Evolutionary conservation across 2,329 filamentous ascomycete genomes (phyloP), one percentile per base, ranked within the genome.

Genomic region (Pseudomassariella vexata): DNA sequence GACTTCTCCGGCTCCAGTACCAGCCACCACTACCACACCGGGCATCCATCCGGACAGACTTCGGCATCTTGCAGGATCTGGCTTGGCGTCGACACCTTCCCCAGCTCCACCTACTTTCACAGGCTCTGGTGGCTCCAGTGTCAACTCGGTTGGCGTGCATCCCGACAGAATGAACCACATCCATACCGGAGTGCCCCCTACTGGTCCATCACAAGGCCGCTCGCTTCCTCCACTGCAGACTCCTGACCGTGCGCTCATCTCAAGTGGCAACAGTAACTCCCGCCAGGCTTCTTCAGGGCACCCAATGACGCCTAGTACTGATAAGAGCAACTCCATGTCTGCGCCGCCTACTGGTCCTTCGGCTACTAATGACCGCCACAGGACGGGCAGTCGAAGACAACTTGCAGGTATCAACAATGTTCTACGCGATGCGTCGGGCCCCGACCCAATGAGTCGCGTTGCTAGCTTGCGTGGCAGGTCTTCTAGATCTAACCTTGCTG

Each of bases 371-470:
- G 53, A 57, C 28, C 50, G 57, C 18, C 56, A 49, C 41, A 44
- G 64, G 33, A 52, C 52, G 28, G 51, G 68, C 19, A 61, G 66
- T 12, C 59, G 65, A 37, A 62, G 75, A 36, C 73, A 79, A 44
- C 58, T 81, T 19, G 68, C 68, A 9, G 69, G 71, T 27, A 79
- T 82, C 37, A 76, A 79, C 43, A 76, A 57, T 39, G 73, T 67
- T 30, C 61, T 79, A 4, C 68, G 72, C 41, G 67, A 73, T 50
- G 64, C 9, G 5, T 8, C 25, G 8, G 20, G 19, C 4, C 23
- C 65, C 1, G 47, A 70, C 45, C 42, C 62, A 48, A 59, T 60
- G 50, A 53, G 48, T 16, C 59, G 55, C 19, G 60, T 56, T 26
- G 57, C 54, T 8, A 55, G 45, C 23, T 42, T 55, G 21, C 53